Percentiles rank a stretch among this genome's conserved stretches.
These are phyloP conservation scores for Picea engelmannii DNA, from an alignment of 83 land plant genomes.

Conservation along the genomic window DNA sequence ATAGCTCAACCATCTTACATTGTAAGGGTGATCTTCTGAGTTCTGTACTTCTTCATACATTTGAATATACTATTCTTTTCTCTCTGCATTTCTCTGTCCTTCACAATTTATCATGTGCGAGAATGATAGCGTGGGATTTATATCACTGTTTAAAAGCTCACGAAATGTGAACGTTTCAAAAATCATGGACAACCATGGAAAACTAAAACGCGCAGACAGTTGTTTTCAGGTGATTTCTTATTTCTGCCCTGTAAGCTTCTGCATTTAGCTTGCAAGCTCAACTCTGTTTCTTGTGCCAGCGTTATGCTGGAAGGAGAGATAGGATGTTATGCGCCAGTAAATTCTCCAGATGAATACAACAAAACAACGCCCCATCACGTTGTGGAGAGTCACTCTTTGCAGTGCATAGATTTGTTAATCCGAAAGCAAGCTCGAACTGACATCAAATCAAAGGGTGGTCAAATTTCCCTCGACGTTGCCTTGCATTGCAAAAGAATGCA, in stretches of 20 bases:
- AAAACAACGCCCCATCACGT: conserved; percentile 41
- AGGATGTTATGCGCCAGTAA: conserved; percentile 22
- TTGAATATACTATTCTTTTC: too few species aligned
- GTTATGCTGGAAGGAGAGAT: conserved; percentile 33
- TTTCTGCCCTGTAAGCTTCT: not conserved
- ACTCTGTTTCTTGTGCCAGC: conserved; percentile 42
- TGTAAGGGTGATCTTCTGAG: too few species aligned
- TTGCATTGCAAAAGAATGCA: conserved; percentile 19
- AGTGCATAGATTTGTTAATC: conserved; percentile 44
- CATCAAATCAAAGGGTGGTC: conserved; percentile 37
- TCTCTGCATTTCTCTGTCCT: too few species aligned
- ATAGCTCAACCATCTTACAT: too few species aligned
- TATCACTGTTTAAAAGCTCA: too few species aligned
- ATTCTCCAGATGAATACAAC: conserved; percentile 29
- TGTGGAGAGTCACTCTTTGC: conserved; percentile 34
- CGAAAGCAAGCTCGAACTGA: conserved; percentile 44
- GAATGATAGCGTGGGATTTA: too few species aligned
- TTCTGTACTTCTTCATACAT: too few species aligned
- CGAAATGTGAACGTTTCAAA: too few species aligned
- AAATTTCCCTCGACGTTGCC: conserved; percentile 27
- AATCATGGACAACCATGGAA: too few species aligned
- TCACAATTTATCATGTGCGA: too few species aligned
- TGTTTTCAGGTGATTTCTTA: too few species aligned
- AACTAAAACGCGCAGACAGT: too few species aligned
- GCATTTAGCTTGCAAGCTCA: conserved; percentile 40